Conservation (phyloP, 192 early-diverging fungal genomes). For the Backusella macrospora region DNA sequence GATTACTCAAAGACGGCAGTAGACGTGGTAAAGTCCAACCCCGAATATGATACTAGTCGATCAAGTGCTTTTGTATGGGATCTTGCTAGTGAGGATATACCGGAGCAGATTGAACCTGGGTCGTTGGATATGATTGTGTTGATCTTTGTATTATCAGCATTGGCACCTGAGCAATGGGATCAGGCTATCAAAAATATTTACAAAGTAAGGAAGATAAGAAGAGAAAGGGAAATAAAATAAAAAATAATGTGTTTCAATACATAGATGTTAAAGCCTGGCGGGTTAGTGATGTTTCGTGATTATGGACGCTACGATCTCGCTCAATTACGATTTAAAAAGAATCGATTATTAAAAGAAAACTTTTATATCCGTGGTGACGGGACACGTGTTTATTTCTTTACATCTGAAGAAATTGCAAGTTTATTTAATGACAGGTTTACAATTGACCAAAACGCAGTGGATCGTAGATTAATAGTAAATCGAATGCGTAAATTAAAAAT, state of each 20-base stretch:
- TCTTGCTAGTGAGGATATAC: conserved; percentile 73
- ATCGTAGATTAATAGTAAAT: conserved; percentile 92
- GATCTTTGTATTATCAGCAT: conserved; percentile 94
- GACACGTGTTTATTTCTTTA: conserved; percentile 94
- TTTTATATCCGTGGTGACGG: conserved; percentile 98
- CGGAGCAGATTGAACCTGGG: conserved; percentile 69
- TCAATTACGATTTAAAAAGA: conserved; percentile 94
- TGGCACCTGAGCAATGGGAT: conserved; percentile 85
- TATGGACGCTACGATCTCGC: conserved; percentile 97
- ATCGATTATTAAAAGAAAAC: conserved; percentile 87
- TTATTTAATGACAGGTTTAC: conserved; percentile 52
- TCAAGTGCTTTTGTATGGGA: conserved; percentile 96
- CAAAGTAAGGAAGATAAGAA: conserved; percentile 47
- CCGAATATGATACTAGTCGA: conserved; percentile 66
- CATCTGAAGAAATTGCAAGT: conserved; percentile 47
- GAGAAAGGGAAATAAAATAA: background rate
- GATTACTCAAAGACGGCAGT: conserved; percentile 93
- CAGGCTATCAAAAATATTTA: conserved; percentile 80
- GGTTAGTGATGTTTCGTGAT: conserved; percentile 88
- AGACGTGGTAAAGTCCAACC: conserved; percentile 83
- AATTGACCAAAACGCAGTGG: conserved; percentile 90
- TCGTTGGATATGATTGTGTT: conserved; percentile 89
- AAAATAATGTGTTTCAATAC: background rate
- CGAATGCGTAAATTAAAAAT: conserved; percentile 90
- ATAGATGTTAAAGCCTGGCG: conserved; percentile 82